Base-by-base conservation (phyloP, 2,329 filamentous ascomycete genomes). In the Verticillium longisporum region DNA sequence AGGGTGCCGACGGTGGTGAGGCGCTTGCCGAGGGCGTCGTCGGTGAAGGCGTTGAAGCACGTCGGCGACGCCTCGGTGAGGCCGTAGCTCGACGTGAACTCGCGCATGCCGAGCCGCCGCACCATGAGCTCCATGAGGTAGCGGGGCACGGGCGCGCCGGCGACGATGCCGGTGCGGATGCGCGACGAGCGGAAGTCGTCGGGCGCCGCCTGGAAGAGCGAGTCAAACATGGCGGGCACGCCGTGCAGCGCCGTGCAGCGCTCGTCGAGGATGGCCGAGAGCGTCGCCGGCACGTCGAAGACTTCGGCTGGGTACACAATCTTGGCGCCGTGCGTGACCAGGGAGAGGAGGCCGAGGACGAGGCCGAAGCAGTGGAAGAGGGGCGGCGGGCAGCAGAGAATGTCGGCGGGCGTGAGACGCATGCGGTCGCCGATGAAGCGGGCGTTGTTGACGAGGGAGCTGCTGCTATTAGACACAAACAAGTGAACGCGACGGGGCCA, bases 301-400 rank as follows among this genome's bases (percentile, higher is more conserved):
- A 88, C 85, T 68, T 92, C 88, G 64, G 84, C 83, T 0, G 91
- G 90, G 68, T 91, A 91, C 10, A 94, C 85, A 58, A 92, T 87
- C 72, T 88, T 90, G 45, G 84, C 85, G 56, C 90, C 90, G 71
- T 93, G 89, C 0, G 88, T 92, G 59, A 92, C 75, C 54, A 85
- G 81, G 1, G 89, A 87, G 60, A 93, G 81, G 55, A 93, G 80
- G 9, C 90, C 90, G 3, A 92, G 83, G 1, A 93, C 89, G 7
- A 94, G 83, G 1, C 90, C 90, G 70, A 94, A 94, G 77, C 90
- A 94, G 77, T 95, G 91, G 78, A 95, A 95, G 3, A 95, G 80
- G 0, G 91, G 91, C 0, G 91, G 90, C 3, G 90, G 90, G 71
- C 91, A 95, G 77, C 90, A 94, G 11, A 95, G 80, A 7, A 88